Percentiles rank a stretch among this genome's conserved stretches.
phyloP scores from a whole-genome alignment of 2,329 filamentous ascomycete species.

The Pseudopyricularia cyperi region DNA sequence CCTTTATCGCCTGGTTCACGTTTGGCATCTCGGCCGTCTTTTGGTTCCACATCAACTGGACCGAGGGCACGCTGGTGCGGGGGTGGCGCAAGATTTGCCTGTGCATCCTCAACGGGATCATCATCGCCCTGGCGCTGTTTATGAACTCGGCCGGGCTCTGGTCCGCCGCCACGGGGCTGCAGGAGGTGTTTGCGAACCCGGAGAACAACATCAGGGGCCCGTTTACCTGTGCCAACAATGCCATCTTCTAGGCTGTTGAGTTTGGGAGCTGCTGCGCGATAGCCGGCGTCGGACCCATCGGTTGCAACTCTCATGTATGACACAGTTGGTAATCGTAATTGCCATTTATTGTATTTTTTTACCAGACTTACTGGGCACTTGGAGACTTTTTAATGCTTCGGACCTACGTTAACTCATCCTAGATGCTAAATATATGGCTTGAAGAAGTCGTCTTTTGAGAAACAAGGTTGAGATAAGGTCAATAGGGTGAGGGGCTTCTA shows the following conservation, averaged over 20 bases:
- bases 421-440: no score
- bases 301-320: no score
- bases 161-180: background rate
- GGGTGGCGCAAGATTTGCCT: constrained; percentile 1
- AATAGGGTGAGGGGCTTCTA: no score
- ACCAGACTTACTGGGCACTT: no score
- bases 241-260: background rate
- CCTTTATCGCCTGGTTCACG: constrained; percentile 1
- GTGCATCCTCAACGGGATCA: background rate
- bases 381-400: no score
- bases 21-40: constrained; percentile 1
- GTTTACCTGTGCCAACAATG: background rate
- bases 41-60: constrained; percentile 1
- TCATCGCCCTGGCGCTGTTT: background rate
- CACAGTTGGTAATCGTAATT: no score
- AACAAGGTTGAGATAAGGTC: no score
- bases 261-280: no score
- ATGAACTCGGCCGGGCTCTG: constrained; percentile 1
- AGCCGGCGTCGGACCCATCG: no score
- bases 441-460: no score
- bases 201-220: background rate
- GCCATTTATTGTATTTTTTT: no score
- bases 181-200: background rate
- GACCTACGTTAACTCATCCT: no score
- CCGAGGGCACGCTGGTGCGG: background rate